phyloP scores from a whole-genome alignment of 2,329 filamentous ascomycete species.

The Ascomycota sp. region DNA sequence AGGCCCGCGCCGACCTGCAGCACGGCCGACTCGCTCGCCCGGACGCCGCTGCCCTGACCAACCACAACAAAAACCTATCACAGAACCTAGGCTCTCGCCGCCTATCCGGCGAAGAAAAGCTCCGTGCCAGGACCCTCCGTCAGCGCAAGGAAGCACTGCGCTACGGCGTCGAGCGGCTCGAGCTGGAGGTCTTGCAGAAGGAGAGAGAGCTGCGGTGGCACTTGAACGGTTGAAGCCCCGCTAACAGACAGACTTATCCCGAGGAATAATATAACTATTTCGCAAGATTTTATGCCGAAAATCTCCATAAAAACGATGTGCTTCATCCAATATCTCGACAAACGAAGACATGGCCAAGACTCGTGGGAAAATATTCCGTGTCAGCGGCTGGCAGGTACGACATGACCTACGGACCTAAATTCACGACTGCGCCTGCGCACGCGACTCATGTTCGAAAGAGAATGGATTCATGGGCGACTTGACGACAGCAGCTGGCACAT shows the following conservation, averaged over 20 bases:
- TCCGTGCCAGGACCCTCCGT: conserved; percentile 38
- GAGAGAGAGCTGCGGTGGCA: conserved; percentile 36
- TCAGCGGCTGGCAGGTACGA: no score
- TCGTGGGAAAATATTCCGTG: no score
- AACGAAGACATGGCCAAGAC: no score
- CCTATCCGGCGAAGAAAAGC: conserved; percentile 32
- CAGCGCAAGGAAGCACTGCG: conserved; percentile 72
- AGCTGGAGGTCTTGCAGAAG: conserved; percentile 67
- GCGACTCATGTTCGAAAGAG: no score
- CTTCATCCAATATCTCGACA: background rate
- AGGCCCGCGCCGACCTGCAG: conserved; percentile 65
- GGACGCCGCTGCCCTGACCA: conserved; percentile 1
- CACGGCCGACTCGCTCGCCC: conserved; percentile 38
- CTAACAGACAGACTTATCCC: no score
- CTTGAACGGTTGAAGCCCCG: conserved; percentile 7
- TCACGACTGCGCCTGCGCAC: no score
- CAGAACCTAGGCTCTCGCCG: conserved; percentile 7
- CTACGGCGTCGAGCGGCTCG: conserved; percentile 70
- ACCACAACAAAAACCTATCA: conserved; percentile 3
- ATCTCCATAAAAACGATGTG: background rate
- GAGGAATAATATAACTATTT: background rate
- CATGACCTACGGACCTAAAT: no score
- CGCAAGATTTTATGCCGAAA: background rate
- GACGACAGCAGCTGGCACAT: no score
- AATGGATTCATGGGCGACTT: no score